phyloP scores from a whole-genome alignment of 2,329 filamentous ascomycete genomes.

The Diaporthe caulivora region DNA sequence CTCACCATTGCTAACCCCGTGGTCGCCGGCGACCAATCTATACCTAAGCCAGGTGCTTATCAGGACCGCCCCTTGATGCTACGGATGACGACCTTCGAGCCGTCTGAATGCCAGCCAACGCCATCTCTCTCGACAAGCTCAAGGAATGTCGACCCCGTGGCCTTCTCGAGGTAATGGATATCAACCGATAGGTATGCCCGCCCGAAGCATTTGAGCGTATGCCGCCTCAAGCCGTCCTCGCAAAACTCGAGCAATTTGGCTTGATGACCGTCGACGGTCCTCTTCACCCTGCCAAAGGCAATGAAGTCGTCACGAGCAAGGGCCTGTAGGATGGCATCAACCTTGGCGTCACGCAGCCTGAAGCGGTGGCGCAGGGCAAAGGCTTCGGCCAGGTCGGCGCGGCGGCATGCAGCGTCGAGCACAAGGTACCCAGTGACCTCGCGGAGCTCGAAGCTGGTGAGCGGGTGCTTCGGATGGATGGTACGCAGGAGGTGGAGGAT shows the following conservation, averaged over 20 bases:
- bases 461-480: slow-evolving; percentile 76
- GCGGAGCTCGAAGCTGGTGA: slow-evolving; percentile 78
- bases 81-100: slow-evolving; percentile 81
- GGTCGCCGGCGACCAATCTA: not conserved
- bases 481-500: slow-evolving; percentile 81
- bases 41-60: not conserved
- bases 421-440: slow-evolving; percentile 87
- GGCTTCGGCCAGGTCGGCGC: slow-evolving; percentile 80
- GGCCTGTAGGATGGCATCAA: slow-evolving; percentile 77
- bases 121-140: slow-evolving; percentile 75
- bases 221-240: slow-evolving; percentile 77
- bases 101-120: slow-evolving; percentile 88
- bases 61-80: slow-evolving; percentile 58
- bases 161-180: slow-evolving; percentile 74
- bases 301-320: slow-evolving; percentile 87
- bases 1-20: slow-evolving; percentile 11
- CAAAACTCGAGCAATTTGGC: slow-evolving; percentile 85
- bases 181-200: slow-evolving; percentile 83
- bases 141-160: slow-evolving; percentile 78
- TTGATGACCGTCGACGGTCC: slow-evolving; percentile 83
- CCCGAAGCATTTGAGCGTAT: slow-evolving; percentile 89
- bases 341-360: slow-evolving; percentile 72
- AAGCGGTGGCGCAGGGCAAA: slow-evolving; percentile 74
- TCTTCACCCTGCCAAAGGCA: slow-evolving; percentile 78
- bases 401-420: slow-evolving; percentile 89